A percentile compares a stretch with the other conserved stretches of the same genome.
Evolutionary conservation across 345 rosid species (phyloP).

Genomic region (Reutealis trisperma): DNA sequence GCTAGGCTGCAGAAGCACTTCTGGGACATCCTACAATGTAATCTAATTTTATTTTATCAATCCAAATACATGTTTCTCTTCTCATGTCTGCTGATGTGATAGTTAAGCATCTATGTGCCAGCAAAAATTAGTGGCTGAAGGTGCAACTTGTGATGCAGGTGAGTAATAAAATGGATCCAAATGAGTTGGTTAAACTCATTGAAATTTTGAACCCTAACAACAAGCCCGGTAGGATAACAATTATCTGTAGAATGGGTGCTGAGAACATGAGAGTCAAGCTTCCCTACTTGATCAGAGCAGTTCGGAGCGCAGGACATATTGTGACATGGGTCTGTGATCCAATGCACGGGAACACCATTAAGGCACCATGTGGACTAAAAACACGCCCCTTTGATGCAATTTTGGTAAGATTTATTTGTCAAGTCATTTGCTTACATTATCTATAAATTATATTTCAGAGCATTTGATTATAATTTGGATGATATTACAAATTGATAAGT

Average conservation of each 20-base stretch:
- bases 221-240: conserved; percentile 33
- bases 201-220: conserved; percentile 30
- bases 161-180: conserved; percentile 35
- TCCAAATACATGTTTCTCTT: not conserved
- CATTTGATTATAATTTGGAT: not conserved
- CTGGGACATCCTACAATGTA: not conserved
- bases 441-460: not conserved
- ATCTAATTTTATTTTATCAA: not conserved
- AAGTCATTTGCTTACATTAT: not conserved
- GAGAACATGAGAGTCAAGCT: conserved; percentile 38
- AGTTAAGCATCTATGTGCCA: not conserved
- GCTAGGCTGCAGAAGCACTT: not conserved
- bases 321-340: conserved; percentile 40
- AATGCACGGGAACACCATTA: conserved; percentile 38
- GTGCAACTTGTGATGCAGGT: conserved; percentile 23
- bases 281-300: conserved; percentile 30
- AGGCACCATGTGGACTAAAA: conserved; percentile 33
- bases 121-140: conserved; percentile 1
- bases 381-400: conserved; percentile 36
- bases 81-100: conserved; percentile 1
- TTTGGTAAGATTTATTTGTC: conserved; percentile 5
- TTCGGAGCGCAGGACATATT: conserved; percentile 22
- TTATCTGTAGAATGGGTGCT: conserved; percentile 36
- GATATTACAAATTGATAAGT: not conserved
- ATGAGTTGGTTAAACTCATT: conserved; percentile 30